Percentiles rank a stretch among this genome's conserved stretches.
These are phyloP conservation scores for Malassezia yamatoensis DNA, from an alignment of 1,284 basidiomycete species.

Conservation along the genomic window DNA sequence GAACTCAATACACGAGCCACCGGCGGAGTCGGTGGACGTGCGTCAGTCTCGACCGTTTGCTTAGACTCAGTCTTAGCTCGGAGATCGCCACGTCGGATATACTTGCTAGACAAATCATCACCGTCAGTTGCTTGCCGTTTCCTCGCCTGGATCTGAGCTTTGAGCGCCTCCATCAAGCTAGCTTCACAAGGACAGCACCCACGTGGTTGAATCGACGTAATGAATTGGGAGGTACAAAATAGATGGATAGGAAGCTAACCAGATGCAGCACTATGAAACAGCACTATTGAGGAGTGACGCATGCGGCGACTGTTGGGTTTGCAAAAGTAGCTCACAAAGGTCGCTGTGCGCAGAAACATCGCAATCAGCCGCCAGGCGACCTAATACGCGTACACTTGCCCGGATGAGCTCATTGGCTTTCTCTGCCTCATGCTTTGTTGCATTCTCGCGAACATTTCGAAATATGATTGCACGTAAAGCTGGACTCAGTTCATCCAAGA, in stretches of 20 bases:
- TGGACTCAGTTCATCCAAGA: constrained; percentile 71
- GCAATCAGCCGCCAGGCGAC: neutral
- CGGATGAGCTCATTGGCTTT: constrained; percentile 66
- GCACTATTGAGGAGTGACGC: neutral
- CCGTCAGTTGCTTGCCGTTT: constrained; percentile 65
- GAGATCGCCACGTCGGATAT: constrained; percentile 34
- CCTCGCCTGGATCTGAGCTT: constrained; percentile 64
- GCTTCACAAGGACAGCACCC: no score
- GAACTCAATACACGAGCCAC: no score
- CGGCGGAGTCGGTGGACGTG: no score
- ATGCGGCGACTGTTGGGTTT: constrained; percentile 5
- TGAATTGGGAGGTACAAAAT: neutral
- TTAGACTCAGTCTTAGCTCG: constrained; percentile 1
- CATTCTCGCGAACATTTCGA: constrained; percentile 62
- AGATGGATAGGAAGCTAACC: no score
- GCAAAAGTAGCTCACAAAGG: neutral
- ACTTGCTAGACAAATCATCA: constrained; percentile 32
- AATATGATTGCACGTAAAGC: constrained; percentile 69
- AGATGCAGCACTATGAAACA: neutral
- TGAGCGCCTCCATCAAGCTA: constrained; percentile 65
- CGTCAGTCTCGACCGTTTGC: no score
- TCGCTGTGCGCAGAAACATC: neutral
- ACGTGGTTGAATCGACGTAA: no score
- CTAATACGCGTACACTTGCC: constrained; percentile 12
- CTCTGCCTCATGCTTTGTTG: constrained; percentile 92